Conservation (phyloP, 768 basidiomycete species). For the Mycena olivaceomarginata region DNA sequence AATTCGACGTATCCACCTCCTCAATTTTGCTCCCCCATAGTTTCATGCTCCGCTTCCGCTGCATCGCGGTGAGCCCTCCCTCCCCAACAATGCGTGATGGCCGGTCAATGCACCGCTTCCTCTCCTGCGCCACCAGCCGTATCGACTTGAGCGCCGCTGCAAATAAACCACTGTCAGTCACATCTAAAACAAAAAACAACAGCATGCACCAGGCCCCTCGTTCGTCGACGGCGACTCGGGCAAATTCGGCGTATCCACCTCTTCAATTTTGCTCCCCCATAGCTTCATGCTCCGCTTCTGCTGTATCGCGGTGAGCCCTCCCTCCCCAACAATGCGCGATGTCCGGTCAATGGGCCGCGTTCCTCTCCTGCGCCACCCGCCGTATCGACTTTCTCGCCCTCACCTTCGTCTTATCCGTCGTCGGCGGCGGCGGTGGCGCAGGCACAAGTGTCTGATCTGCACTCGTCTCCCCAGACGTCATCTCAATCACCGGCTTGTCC, state of each 20-base stretch:
- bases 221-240: constrained; percentile 75
- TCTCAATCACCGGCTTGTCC: constrained; percentile 96
- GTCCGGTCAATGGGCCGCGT: constrained; percentile 84
- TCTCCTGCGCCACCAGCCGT: no score
- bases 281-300: constrained; percentile 94
- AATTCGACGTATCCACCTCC: no score
- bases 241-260: constrained; percentile 87
- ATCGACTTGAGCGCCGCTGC: no score
- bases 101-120: no score
- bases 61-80: no score
- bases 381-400: constrained; percentile 94
- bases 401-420: constrained; percentile 63
- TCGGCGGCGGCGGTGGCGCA: constrained; percentile 57
- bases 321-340: constrained; percentile 63
- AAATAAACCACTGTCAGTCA: constrained; percentile 22
- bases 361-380: constrained; percentile 92
- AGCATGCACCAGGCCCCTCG: constrained; percentile 78
- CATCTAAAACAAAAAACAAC: constrained; percentile 28
- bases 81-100: no score
- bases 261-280: constrained; percentile 95
- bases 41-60: no score
- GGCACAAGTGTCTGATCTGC: constrained; percentile 67
- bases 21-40: no score
- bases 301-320: constrained; percentile 66
- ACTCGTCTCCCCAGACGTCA: constrained; percentile 80